phyloP scores from a whole-genome alignment of 148 eudicot species.

The Rhododendron mucronatum region DNA sequence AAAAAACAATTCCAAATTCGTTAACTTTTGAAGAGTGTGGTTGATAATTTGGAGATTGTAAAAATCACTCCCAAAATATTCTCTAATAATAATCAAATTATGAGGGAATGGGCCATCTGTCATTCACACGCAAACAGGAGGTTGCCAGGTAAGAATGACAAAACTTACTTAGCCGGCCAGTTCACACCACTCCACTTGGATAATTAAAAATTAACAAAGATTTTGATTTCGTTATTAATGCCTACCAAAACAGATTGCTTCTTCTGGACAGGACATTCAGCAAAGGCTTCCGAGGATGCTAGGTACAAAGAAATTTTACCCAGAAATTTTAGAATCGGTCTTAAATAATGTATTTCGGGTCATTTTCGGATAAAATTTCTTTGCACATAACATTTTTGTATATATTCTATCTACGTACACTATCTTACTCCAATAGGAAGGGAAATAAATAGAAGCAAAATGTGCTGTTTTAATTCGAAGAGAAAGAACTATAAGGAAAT shows the following conservation, averaged over 20 bases:
- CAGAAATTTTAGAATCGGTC: too few species aligned
- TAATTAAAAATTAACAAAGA: background rate
- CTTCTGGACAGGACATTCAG: background rate
- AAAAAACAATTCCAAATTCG: too few species aligned
- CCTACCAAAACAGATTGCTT: too few species aligned
- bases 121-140: conserved; percentile 10
- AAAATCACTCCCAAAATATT: background rate
- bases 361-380: too few species aligned
- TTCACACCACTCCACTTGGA: conserved; percentile 15
- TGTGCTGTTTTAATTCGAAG: background rate
- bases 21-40: too few species aligned
- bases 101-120: conserved; percentile 2
- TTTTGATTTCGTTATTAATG: background rate
- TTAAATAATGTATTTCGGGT: too few species aligned
- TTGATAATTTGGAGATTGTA: too few species aligned
- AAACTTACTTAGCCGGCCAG: background rate
- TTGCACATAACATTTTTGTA: too few species aligned
- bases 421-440: background rate
- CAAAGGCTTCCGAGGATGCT: too few species aligned
- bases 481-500: background rate
- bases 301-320: too few species aligned
- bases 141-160: conserved; percentile 16
- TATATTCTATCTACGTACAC: too few species aligned
- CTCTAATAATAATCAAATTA: background rate
- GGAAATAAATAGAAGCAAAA: background rate